Base-by-base conservation (phyloP, 208 protist genomes). In the Crithidia brevicula region DNA sequence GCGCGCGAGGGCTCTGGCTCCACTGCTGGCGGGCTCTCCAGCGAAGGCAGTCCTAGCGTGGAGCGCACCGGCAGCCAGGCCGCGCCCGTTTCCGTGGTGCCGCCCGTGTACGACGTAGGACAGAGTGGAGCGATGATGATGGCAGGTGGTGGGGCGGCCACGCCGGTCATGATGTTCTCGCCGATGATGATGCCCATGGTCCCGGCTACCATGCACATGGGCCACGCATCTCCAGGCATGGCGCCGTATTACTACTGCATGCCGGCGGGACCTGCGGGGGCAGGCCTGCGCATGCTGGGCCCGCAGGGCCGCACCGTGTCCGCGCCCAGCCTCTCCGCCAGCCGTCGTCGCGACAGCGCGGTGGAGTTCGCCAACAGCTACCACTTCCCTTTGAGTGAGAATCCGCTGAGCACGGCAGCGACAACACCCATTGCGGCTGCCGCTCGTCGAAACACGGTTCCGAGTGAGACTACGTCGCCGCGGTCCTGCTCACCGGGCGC, bases 281-380 rank as follows among this genome's bases (percentile, higher is more conserved):
- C 59, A 8, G 52, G 51, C 23, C 27, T 74, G 6, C 68, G 52
- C 33, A 18, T 67, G 59, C 27, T 63, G n/a, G 27, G 27, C 28
- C 18, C 49, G 34, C 60, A 61, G 31, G 49, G 43, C 40, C 68
- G 50, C 68, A 61, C 51, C 11, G 59, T 47, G 40, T 67, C 68
- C 1, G 59, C 40, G 40, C 43, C 36, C 42, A 56, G 22, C 31
- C 68, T 74, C 68, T 47, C 53, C 49, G 60, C 59, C 30, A 61
- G 59, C 45, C 60, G 59, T 9, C 59, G 59, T 42, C 52, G 68
- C 54, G 46, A 68, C 20, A 61, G 61, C 30, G 77, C 38, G 3
- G 60, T 68, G 22, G 74, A 74, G 33, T 54, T 72, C 27, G 72
- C 72, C 30, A 51, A 53, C 58, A 54, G 30, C 63, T 71, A 53